These are phyloP conservation scores for Alternaria ventricosa DNA, from an alignment of 2,329 filamentous ascomycete species.

Conservation along the genomic window DNA sequence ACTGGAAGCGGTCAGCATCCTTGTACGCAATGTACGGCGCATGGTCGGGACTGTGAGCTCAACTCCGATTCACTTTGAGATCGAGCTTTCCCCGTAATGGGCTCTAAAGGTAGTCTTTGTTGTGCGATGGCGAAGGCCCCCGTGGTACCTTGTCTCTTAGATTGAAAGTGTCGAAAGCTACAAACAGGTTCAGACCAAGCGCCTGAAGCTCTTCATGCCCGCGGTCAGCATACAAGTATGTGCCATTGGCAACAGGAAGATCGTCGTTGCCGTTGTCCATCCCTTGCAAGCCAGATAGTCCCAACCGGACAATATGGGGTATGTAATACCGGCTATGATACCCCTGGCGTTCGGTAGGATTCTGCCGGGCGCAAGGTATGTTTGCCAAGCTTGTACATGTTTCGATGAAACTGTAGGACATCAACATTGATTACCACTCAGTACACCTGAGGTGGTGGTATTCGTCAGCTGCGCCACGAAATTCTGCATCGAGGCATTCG, in stretches of 20 bases:
- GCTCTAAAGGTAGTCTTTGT: too few species aligned
- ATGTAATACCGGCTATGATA: slow-evolving; percentile 4
- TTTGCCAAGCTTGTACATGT: neutral
- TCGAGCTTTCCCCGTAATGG: neutral
- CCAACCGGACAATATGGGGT: neutral
- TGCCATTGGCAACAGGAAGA: neutral
- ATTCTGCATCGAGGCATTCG: neutral
- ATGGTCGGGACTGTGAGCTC: neutral
- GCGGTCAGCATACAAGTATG: neutral
- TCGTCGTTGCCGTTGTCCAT: neutral
- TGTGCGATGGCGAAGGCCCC: neutral
- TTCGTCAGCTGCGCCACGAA: neutral
- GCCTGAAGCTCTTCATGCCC: neutral
- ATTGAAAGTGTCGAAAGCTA: neutral
- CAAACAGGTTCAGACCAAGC: neutral
- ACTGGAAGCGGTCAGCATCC: neutral
- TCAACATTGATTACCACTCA: slow-evolving; percentile 5
- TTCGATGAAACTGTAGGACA: neutral
- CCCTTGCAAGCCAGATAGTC: neutral
- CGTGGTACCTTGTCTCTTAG: neutral
- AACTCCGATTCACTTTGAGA: neutral
- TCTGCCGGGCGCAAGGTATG: slow-evolving; percentile 4
- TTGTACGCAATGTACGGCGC: neutral
- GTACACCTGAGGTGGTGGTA: neutral
- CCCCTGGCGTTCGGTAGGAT: slow-evolving; percentile 9